Evolutionary conservation across 1,139 yeast species (phyloP), one percentile per base, ranked within the genome.

Genomic region (Wickerhamiella pararugosa): DNA sequence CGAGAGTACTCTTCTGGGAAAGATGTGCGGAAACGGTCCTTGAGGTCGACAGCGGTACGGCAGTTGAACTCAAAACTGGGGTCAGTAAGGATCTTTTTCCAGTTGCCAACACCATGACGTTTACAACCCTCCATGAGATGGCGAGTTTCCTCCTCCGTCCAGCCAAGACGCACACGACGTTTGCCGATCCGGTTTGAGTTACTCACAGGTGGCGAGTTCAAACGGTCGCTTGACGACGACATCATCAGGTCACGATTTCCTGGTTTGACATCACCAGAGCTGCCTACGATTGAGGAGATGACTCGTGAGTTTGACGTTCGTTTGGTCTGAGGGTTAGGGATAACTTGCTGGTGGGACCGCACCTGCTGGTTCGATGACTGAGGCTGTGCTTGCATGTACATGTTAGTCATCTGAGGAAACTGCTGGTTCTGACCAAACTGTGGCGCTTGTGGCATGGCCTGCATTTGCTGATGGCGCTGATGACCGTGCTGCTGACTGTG

Each of bases 1-100:
- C 67, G 56, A 25, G 63, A 52, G 53, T 65, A 65, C 48, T 66
- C 70, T 37, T 65, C 67, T 9, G 70, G 69, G 50, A 64, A 66
- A 29, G 63, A 60, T 4, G 69, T 65, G 43, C 70, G 56, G 53
- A 65, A 65, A 29, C 69, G 56, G 48, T 63, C 65, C 47, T 62
- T 62, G 35, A 63, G 55, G 45, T 63, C 53, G 25, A 65, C 69
- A 3, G 70, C 69, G n/a, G 69, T 64, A 27, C 70, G 60, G 48
- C 60, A 57, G 47, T 64, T 62, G 57, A 65, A 65, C 39, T 55
- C 55, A 48, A 59, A 59, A 10, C 52, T 45, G 8, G 65, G 62
- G 47, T 65, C 70, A 25, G 59, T 58, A 36, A 65, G 53, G 33
- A 65, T 65, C 54, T 65, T 66, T 49, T 65, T 65, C 70, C 70